phyloP scores from a whole-genome alignment of 805 yeast species.

The Phaffomyces opuntiae region DNA sequence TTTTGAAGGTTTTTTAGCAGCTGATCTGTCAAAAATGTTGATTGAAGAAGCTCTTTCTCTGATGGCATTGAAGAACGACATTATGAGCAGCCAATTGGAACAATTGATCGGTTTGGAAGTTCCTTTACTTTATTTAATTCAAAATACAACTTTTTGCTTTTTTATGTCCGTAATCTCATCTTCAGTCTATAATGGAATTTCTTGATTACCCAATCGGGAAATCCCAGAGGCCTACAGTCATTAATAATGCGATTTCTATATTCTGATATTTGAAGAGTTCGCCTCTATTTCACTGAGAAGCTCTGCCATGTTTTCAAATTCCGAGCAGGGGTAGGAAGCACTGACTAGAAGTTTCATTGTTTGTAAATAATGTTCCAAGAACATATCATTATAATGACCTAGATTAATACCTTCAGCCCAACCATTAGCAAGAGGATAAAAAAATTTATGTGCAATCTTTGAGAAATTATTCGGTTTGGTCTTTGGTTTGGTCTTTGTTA shows the following conservation, averaged over 20 bases:
- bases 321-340: constrained; percentile 40
- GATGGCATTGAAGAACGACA: constrained; percentile 41
- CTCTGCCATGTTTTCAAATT: constrained; percentile 29
- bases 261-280: constrained; percentile 1
- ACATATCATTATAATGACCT: constrained; percentile 45
- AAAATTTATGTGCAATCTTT: constrained; percentile 36
- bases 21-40: constrained; percentile 32
- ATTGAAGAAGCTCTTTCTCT: constrained; percentile 41
- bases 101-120: not conserved
- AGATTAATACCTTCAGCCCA: constrained; percentile 50
- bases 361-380: constrained; percentile 43
- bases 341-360: constrained; percentile 40
- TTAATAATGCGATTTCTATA: not conserved
- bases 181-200: not conserved
- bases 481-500: constrained; percentile 14
- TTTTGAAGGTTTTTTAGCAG: constrained; percentile 40
- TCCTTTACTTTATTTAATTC: not conserved
- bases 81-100: not conserved
- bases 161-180: not conserved
- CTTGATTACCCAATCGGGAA: constrained; percentile 8
- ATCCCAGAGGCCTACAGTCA: not conserved
- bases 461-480: constrained; percentile 26
- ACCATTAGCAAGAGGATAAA: constrained; percentile 45
- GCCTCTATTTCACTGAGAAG: constrained; percentile 22
- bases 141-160: not conserved